phyloP scores from a whole-genome alignment of 2,329 filamentous ascomycete genomes.

The Penicillium sp. region DNA sequence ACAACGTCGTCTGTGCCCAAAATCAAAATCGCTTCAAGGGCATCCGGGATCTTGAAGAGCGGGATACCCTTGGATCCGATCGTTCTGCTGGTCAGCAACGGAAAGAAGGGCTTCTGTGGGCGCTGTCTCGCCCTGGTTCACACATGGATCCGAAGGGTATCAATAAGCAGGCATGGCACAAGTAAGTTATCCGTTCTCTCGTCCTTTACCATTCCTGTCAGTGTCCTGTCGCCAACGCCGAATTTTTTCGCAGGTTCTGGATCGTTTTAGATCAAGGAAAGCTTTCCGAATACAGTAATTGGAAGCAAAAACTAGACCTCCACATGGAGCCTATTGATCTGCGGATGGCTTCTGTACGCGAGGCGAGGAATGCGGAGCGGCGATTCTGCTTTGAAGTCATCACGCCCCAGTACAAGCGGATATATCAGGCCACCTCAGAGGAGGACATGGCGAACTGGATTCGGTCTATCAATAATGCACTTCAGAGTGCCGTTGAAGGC shows the following conservation, averaged over 20 bases:
- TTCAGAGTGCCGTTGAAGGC: slow-evolving; percentile 93
- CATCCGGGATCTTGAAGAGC: slow-evolving; percentile 88
- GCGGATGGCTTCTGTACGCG: slow-evolving; percentile 92
- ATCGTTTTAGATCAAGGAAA: slow-evolving; percentile 97
- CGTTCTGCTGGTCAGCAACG: slow-evolving; percentile 65
- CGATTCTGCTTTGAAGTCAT: slow-evolving; percentile 99
- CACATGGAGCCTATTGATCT: slow-evolving; percentile 99
- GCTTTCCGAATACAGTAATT: slow-evolving; percentile 97
- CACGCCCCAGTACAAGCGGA: slow-evolving; percentile 90
- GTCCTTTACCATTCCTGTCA: neutral
- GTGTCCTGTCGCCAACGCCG: neutral
- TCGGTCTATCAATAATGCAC: slow-evolving; percentile 89
- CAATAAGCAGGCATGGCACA: slow-evolving; percentile 98
- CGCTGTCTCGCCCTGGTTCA: slow-evolving; percentile 85
- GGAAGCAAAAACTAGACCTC: slow-evolving; percentile 95
- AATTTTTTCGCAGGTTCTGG: slow-evolving; percentile 73
- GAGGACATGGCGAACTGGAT: slow-evolving; percentile 99
- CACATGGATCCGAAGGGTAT: slow-evolving; percentile 94
- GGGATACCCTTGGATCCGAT: slow-evolving; percentile 61
- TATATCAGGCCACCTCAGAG: slow-evolving; percentile 96
- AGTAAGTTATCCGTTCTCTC: slow-evolving; percentile 60
- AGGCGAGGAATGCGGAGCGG: slow-evolving; percentile 90
- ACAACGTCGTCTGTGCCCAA: slow-evolving; percentile 27
- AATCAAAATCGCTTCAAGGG: slow-evolving; percentile 74
- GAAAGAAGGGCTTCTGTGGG: slow-evolving; percentile 95